A percentile compares a stretch with the other conserved stretches of the same genome.
Evolutionary conservation across 306 rosid species (phyloP).

Genomic region (Citrullus amarus): DNA sequence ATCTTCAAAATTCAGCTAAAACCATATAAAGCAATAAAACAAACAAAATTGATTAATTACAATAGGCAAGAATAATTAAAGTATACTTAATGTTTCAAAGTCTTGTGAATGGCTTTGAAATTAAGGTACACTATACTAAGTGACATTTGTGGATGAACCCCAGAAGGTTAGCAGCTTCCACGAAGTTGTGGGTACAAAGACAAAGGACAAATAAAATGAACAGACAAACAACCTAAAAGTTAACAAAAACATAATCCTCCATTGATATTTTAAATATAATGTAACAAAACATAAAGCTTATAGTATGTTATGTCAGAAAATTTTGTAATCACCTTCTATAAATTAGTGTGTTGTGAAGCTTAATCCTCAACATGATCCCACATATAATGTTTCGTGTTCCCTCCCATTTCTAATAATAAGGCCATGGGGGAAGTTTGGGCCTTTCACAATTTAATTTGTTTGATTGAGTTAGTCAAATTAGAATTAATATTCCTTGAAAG

Average conservation of each 20-base stretch:
- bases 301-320: background rate
- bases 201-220: background rate
- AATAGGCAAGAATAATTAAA: background rate
- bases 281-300: background rate
- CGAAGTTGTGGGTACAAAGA: background rate
- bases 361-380: conserved; percentile 7
- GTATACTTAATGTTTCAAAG: background rate
- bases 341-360: background rate
- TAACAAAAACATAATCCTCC: background rate
- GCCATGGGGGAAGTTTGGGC: background rate
- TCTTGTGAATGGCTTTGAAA: background rate
- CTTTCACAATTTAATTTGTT: background rate
- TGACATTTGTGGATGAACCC: background rate
- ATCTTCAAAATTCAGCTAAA: background rate
- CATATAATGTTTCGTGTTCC: background rate
- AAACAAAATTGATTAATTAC: background rate
- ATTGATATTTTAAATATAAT: background rate
- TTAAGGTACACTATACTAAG: background rate
- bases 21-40: background rate
- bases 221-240: background rate
- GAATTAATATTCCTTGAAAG: background rate
- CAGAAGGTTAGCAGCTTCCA: background rate
- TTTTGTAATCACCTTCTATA: background rate
- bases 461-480: background rate
- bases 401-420: background rate